Conservation (phyloP, 352 stramenopile genomes). For the Pythium utonaiense region DNA sequence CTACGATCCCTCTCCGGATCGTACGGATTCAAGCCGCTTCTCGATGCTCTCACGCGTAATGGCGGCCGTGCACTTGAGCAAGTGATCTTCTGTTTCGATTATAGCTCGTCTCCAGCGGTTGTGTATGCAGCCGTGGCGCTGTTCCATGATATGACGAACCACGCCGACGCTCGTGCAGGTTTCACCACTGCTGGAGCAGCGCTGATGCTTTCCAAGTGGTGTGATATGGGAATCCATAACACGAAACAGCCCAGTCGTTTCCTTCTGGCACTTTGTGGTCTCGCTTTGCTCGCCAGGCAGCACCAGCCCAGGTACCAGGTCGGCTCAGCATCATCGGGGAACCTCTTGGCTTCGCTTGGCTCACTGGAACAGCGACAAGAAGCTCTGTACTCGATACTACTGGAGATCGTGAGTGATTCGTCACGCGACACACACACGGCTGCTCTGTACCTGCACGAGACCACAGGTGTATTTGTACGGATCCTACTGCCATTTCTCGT, state of each 20-base stretch:
- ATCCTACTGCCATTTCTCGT: conserved; percentile 49
- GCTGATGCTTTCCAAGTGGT: conserved; percentile 45
- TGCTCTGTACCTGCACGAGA: conserved; percentile 39
- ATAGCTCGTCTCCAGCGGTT: conserved; percentile 26
- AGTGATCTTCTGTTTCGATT: conserved; percentile 41
- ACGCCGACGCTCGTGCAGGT: conserved; percentile 44
- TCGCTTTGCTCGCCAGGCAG: conserved; percentile 50
- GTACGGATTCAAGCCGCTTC: conserved; percentile 47
- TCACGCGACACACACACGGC: conserved; percentile 24
- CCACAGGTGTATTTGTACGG: conserved; percentile 30
- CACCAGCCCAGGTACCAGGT: not conserved
- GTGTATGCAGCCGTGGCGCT: conserved; percentile 40
- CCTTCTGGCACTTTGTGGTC: conserved; percentile 46
- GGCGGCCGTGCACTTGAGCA: conserved; percentile 48
- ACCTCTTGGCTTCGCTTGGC: conserved; percentile 29
- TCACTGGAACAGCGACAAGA: conserved; percentile 35
- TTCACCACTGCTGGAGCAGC: conserved; percentile 63
- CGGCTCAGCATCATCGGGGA: not conserved
- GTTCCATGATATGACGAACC: conserved; percentile 57
- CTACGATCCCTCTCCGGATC: conserved; percentile 36
- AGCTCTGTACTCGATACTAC: conserved; percentile 41
- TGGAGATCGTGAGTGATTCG: conserved; percentile 37
- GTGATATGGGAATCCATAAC: conserved; percentile 25
- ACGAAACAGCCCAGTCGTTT: conserved; percentile 27
- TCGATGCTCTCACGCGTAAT: conserved; percentile 53